phyloP scores from a whole-genome alignment of 805 yeast genomes.

The Nadsonia fulvescens region DNA sequence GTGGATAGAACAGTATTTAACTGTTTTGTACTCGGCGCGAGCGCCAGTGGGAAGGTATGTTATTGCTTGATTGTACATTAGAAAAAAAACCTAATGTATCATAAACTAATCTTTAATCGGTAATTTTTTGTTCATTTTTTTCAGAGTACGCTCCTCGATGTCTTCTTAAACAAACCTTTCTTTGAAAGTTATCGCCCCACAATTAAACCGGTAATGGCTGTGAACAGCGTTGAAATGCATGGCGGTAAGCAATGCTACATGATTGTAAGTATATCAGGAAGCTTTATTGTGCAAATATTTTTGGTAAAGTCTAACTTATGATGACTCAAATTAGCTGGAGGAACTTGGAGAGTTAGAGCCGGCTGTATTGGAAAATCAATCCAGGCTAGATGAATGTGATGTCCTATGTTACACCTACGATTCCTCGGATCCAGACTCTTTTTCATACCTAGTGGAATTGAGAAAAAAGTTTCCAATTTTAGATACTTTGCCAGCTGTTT shows the following conservation, averaged over 20 bases:
- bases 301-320: no score
- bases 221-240: conserved; percentile 77
- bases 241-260: conserved; percentile 94
- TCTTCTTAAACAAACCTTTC: conserved; percentile 59
- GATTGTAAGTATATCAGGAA: no score
- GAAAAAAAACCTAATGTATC: no score
- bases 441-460: conserved; percentile 62
- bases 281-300: no score
- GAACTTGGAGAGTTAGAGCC: conserved; percentile 80
- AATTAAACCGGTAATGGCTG: conserved; percentile 61
- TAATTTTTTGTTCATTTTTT: no score
- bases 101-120: no score
- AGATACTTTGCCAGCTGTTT: conserved; percentile 60
- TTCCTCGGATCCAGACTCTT: conserved; percentile 90
- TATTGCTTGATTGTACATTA: no score
- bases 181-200: conserved; percentile 65
- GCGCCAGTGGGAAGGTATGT: conserved; percentile 76
- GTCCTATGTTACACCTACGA: conserved; percentile 82
- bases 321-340: no score
- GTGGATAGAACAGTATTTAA: conserved; percentile 80
- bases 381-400: conserved; percentile 68
- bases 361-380: conserved; percentile 55
- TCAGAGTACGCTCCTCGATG: conserved; percentile 64
- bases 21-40: conserved; percentile 73
- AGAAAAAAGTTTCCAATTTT: conserved; percentile 38